Base-by-base conservation (phyloP, 208 protist species). In the Acanthamoeba comandoni region DNA sequence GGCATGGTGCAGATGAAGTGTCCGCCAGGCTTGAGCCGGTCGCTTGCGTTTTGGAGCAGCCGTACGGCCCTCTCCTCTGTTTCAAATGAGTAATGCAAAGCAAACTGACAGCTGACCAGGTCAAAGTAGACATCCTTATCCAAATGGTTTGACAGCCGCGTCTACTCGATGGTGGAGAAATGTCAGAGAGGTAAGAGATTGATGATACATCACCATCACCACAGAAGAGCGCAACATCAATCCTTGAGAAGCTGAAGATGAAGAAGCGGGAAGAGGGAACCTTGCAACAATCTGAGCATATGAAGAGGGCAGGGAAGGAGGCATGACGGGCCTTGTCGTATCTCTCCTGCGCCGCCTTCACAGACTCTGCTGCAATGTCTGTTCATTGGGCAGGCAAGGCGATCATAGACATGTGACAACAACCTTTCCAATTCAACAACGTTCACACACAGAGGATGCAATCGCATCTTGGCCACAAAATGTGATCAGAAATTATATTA, bases 31-130 rank as follows among this genome's bases (percentile, higher is more conserved):
- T 64, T 58, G 48, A 94, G 77, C 3, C 91, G 55, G 26, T 80
- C 75, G 7, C 29, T 52, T 19, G 55, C 91, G 48, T 94, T 94
- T 31, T 57, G 58, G 8, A 94, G 39, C 13, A 93, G 29, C 73
- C 11, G 57, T 31, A 22, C 22, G 9, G 88, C 91, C 35, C 73
- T 52, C 51, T 17, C 55, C 67, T 94, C 91, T 12, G 70, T 91
- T 69, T 92, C 93, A 55, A 93, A 94, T 22, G 67, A 9, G 55
- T 94, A 94, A 91, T 94, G 93, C 11, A 93, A 58, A 9, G 91
- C 71, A 77, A 94, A 94, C 67, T 94, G 93, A 71, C 93, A 94
- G 69, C 39, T 86, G 31, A 77, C 70, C 19, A 93, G 2, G 58
- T 94, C 93, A 77, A 93, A 94, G 15, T 9, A 52, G 19, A 35